These are phyloP conservation scores for Eustoma russellianum DNA, from an alignment of 257 asterid species.

Conservation along the genomic window DNA sequence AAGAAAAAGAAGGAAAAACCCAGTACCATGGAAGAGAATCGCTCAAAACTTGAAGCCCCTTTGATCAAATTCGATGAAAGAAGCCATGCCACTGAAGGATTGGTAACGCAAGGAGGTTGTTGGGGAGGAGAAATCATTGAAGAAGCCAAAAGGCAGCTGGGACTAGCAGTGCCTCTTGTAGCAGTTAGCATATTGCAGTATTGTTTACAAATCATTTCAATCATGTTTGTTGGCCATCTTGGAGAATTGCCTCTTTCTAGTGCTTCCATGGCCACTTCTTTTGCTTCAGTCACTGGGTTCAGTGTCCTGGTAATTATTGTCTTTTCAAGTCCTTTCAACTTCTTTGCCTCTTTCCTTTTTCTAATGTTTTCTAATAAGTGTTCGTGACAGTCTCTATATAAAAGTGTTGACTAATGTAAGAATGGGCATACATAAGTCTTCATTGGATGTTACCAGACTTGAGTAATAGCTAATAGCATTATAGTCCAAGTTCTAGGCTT, in stretches of 20 bases:
- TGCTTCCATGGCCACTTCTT: conserved; percentile 65
- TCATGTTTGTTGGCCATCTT: conserved; percentile 67
- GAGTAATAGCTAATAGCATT: no score
- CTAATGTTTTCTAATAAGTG: no score
- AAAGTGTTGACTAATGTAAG: no score
- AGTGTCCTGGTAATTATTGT: conserved; percentile 38
- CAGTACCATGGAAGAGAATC: conserved; percentile 13
- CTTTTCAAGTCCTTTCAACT: not conserved
- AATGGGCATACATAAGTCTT: no score
- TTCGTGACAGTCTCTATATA: no score
- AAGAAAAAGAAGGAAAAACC: not conserved
- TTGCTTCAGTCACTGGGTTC: conserved; percentile 61
- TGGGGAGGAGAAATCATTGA: conserved; percentile 18
- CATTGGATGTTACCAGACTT: no score
- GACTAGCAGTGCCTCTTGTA: conserved; percentile 49
- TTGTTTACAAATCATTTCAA: conserved; percentile 42
- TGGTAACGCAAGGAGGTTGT: conserved; percentile 4
- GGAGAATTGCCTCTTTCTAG: conserved; percentile 51
- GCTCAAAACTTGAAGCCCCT: conserved; percentile 10
- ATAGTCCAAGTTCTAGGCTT: no score
- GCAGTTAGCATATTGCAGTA: conserved; percentile 48
- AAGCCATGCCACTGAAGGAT: conserved; percentile 5
- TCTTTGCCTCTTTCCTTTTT: not conserved
- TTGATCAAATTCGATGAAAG: conserved; percentile 12
- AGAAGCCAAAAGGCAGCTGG: conserved; percentile 41